Evolutionary conservation across 257 asterid species (phyloP), one percentile per base, ranked within the genome.

Genomic region (Scutellaria barbata): DNA sequence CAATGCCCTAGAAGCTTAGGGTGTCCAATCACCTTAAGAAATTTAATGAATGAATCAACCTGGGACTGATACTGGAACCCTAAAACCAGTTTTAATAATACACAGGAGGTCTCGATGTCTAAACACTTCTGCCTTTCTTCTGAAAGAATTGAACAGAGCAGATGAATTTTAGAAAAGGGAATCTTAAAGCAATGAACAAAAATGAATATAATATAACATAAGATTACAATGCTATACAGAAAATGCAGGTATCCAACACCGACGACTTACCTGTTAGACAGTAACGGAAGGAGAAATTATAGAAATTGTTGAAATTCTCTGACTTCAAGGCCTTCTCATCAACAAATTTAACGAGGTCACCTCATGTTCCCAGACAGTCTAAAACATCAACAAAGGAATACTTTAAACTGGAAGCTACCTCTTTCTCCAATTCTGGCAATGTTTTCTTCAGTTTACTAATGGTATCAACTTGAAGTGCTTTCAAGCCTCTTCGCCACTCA

Each of bases 61-160:
- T 92, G 98, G 40, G 79, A 74, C 48, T 77, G 87, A 72, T 77
- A 90, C 53, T 73, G 87, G 74, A 56, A 74, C 74, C 90, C 88
- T 55, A 90, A 77, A 80, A 92, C 93, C 76, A 92, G 86, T 69
- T 88, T 90, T 72, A 90, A 51, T 66, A 92, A 84, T 58, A 82
- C 59, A 71, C 95, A 92, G 59, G 87, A 69, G 72, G 87, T 90
- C 81, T 92, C 98, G 14, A 92, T 82, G 80, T 92, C 96, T 72
- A 92, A 80, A 83, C 96, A 88, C 86, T 90, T 92, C 70, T 92
- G 95, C 77, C 85, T 89, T 71, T 92, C 96, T 83, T 92, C 98
- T 92, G 80, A 47, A 78, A 78, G 42, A 80, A 68, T 56, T 56
- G 52, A 77, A 78, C 43, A 64, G 35, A 74, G 17, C 42, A 52